These are phyloP conservation scores for Podospora tetraspora DNA, from an alignment of 495 filamentous ascomycete species.

Conservation along the genomic window DNA sequence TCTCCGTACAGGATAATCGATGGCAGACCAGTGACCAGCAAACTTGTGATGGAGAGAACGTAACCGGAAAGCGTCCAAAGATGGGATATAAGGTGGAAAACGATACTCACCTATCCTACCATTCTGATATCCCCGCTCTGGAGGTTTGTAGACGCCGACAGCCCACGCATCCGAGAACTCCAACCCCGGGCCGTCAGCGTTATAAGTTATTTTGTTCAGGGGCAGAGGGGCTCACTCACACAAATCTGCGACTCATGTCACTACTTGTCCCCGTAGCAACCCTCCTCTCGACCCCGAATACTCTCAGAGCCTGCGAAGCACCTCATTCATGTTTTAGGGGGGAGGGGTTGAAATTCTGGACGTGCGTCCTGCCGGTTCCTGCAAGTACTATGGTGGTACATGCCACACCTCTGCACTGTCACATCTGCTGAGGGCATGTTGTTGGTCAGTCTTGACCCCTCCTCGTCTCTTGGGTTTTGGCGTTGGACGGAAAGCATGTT, in stretches of 20 bases:
- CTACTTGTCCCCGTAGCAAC: background rate
- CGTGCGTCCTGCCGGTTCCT: background rate
- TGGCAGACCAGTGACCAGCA: background rate
- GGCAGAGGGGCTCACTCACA: background rate
- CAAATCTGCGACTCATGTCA: background rate
- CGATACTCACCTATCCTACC: background rate
- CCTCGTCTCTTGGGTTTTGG: background rate
- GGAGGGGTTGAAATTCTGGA: background rate
- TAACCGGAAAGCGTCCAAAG: background rate
- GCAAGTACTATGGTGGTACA: background rate
- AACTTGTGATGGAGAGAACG: background rate
- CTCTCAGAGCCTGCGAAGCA: no score
- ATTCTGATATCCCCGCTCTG: background rate
- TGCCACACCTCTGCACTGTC: background rate
- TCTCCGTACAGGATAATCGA: background rate
- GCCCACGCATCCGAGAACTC: background rate
- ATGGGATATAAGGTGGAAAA: background rate
- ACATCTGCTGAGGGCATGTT: background rate
- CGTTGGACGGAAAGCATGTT: no score
- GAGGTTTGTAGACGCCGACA: background rate
- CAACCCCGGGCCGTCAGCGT: background rate
- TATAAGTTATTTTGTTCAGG: background rate
- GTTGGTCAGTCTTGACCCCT: background rate
- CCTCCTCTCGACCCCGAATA: background rate
- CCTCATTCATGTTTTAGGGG: background rate